Percentiles rank a stretch among this genome's conserved stretches.
These are phyloP conservation scores for Apiotrichum porosum DNA, from an alignment of 1,284 basidiomycete genomes.

Conservation along the genomic window DNA sequence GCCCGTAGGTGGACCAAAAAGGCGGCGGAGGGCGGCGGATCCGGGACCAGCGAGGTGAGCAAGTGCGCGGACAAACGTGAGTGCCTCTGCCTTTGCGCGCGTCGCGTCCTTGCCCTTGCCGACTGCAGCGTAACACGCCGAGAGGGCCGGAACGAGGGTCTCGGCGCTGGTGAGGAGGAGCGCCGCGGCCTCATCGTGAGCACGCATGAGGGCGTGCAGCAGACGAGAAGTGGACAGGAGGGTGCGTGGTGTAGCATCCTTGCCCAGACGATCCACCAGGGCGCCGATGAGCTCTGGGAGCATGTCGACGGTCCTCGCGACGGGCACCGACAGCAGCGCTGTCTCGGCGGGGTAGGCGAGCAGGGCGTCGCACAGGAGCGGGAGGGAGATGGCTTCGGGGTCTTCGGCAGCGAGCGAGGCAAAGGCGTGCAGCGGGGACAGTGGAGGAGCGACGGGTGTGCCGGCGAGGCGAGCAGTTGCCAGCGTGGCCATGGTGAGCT, in stretches of 20 bases:
- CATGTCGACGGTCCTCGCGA: not conserved
- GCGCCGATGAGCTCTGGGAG: not conserved
- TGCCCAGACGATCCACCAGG: not conserved
- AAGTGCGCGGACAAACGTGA: constrained; percentile 25
- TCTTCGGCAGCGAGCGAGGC: not conserved
- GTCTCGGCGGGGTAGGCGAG: constrained; percentile 15
- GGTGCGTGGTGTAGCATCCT: not conserved
- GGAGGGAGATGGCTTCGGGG: not conserved
- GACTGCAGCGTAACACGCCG: constrained; percentile 19
- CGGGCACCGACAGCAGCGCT: constrained; percentile 2
- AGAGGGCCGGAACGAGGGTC: constrained; percentile 22
- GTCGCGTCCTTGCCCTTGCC: constrained; percentile 1
- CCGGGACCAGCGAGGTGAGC: constrained; percentile 10
- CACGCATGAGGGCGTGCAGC: constrained; percentile 9
- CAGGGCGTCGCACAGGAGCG: constrained; percentile 10
- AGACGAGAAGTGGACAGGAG: constrained; percentile 7
- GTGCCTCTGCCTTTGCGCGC: constrained; percentile 21
- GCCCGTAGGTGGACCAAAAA: constrained; percentile 12
- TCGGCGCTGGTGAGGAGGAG: constrained; percentile 2
- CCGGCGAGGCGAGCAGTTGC: constrained; percentile 7
- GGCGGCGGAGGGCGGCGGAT: constrained; percentile 12
- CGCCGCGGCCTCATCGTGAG: not conserved
- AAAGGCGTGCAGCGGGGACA: constrained; percentile 12
- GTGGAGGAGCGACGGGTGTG: not conserved
- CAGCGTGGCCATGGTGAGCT: constrained; percentile 4